A percentile compares a stretch with the other conserved stretches of the same genome.
Evolutionary conservation across 495 filamentous ascomycete genomes (phyloP).

Genomic region (Penicillium bovifimosum): DNA sequence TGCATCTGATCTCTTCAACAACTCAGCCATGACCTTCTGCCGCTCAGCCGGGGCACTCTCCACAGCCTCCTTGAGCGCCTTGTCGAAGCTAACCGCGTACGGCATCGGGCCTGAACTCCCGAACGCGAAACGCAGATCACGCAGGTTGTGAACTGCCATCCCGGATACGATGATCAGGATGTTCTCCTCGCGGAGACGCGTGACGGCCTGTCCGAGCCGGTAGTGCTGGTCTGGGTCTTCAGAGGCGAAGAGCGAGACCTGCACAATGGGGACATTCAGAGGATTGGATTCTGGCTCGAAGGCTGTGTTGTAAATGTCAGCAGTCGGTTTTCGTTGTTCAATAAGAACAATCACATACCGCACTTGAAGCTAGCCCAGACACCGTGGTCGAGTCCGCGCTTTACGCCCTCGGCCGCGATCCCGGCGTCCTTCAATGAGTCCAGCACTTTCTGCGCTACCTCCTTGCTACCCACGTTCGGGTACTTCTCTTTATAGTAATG

Average conservation of each 20-base stretch:
- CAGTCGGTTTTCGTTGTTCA: neutral
- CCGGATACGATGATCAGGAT: slow-evolving; percentile 72
- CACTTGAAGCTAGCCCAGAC: slow-evolving; percentile 71
- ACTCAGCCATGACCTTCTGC: slow-evolving; percentile 52
- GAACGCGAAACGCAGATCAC: slow-evolving; percentile 51
- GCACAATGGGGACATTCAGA: slow-evolving; percentile 70
- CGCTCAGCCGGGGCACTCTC: slow-evolving; percentile 48
- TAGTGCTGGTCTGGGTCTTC: slow-evolving; percentile 70
- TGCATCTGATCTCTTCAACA: slow-evolving; percentile 61
- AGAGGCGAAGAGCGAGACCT: slow-evolving; percentile 67
- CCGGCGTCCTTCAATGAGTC: slow-evolving; percentile 50
- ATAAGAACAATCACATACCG: slow-evolving; percentile 30
- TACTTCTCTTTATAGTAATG: slow-evolving; percentile 58
- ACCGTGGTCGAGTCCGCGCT: slow-evolving; percentile 75
- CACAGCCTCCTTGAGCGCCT: slow-evolving; percentile 68
- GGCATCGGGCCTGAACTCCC: slow-evolving; percentile 48
- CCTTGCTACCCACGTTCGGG: slow-evolving; percentile 61
- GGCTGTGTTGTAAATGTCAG: slow-evolving; percentile 28
- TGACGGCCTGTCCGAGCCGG: slow-evolving; percentile 62
- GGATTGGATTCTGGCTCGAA: slow-evolving; percentile 72
- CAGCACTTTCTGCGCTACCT: slow-evolving; percentile 64
- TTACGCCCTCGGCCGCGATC: slow-evolving; percentile 58
- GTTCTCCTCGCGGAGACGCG: slow-evolving; percentile 62
- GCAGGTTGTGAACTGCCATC: slow-evolving; percentile 85
- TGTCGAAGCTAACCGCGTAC: slow-evolving; percentile 72